A percentile compares a stretch with the other conserved stretches of the same genome.
These are phyloP conservation scores for Mrakia blollopis DNA, from an alignment of 768 basidiomycete species.

Conservation along the genomic window DNA sequence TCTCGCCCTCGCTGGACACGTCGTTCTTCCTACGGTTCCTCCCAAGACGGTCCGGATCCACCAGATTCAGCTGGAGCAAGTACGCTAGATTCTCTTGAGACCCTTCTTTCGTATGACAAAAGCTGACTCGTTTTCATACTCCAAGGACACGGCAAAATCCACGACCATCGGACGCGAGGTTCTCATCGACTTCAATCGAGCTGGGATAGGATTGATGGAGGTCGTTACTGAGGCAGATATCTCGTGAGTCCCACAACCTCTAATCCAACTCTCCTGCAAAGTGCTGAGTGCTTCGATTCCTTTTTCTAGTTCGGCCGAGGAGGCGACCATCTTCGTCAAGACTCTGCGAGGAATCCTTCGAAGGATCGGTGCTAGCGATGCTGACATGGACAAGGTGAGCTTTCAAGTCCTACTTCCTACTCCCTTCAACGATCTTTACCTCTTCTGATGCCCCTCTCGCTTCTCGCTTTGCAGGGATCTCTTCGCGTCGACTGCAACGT, in stretches of 20 bases:
- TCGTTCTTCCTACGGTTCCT: constrained; percentile 46
- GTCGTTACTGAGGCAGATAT: constrained; percentile 94
- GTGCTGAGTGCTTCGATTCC: not conserved
- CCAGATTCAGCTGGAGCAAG: constrained; percentile 95
- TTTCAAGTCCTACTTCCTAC: not conserved
- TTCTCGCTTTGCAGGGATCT: constrained; percentile 61
- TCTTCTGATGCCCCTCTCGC: not conserved
- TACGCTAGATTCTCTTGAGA: constrained; percentile 46
- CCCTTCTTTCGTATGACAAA: not conserved
- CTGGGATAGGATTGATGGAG: constrained; percentile 85
- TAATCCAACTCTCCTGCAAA: not conserved
- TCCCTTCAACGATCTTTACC: too few species aligned
- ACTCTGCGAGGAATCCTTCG: constrained; percentile 75
- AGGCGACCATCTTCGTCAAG: constrained; percentile 80
- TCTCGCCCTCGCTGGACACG: constrained; percentile 62
- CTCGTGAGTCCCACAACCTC: constrained; percentile 47
- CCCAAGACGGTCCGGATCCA: constrained; percentile 63
- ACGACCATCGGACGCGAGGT: constrained; percentile 40
- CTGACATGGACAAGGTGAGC: constrained; percentile 89
- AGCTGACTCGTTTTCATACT: constrained; percentile 31
- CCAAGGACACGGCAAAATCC: constrained; percentile 87
- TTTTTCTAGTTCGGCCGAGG: constrained; percentile 63
- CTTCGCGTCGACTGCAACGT: constrained; percentile 93
- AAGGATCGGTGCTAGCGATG: constrained; percentile 80
- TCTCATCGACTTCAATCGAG: constrained; percentile 81